Evolutionary conservation across 1,284 basidiomycete species (phyloP).

Genomic region (Trichosporon asahii): DNA sequence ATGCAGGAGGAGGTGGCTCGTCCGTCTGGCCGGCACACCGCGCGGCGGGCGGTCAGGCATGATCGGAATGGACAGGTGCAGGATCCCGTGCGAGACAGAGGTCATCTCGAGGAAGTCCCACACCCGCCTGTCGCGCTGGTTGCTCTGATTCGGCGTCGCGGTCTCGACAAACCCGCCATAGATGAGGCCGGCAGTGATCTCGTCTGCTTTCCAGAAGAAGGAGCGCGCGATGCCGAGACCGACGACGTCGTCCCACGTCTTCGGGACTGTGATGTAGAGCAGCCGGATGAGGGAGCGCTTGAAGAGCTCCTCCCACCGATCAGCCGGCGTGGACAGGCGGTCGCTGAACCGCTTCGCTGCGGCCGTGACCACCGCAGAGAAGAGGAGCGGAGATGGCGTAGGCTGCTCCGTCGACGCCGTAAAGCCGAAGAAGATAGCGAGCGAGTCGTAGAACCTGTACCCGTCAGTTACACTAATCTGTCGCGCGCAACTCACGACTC

Average conservation of each 20-base stretch:
- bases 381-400: conserved; percentile 23
- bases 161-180: conserved; percentile 25
- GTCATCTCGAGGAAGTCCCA: conserved; percentile 31
- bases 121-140: conserved; percentile 23
- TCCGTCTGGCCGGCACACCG: conserved; percentile 18
- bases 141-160: conserved; percentile 14
- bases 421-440: conserved; percentile 29
- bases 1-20: conserved; percentile 20
- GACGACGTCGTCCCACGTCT: conserved; percentile 27
- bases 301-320: conserved; percentile 25
- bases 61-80: conserved; percentile 23
- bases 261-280: conserved; percentile 19
- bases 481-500: conserved; percentile 24
- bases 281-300: conserved; percentile 23
- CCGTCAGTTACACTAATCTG: too few relatives aligned
- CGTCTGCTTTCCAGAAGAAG: conserved; percentile 28
- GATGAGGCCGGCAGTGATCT: conserved; percentile 23
- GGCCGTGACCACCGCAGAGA: conserved; percentile 23
- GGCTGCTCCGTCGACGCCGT: conserved; percentile 19
- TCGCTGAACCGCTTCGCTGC: conserved; percentile 18
- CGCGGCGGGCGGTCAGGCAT: conserved; percentile 22
- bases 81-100: conserved; percentile 21
- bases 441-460: conserved; percentile 27
- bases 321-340: conserved; percentile 12
- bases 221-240: conserved; percentile 25